Evolutionary conservation across 192 early-diverging fungal genomes (phyloP).

Genomic region (Coemansia aciculifera): DNA sequence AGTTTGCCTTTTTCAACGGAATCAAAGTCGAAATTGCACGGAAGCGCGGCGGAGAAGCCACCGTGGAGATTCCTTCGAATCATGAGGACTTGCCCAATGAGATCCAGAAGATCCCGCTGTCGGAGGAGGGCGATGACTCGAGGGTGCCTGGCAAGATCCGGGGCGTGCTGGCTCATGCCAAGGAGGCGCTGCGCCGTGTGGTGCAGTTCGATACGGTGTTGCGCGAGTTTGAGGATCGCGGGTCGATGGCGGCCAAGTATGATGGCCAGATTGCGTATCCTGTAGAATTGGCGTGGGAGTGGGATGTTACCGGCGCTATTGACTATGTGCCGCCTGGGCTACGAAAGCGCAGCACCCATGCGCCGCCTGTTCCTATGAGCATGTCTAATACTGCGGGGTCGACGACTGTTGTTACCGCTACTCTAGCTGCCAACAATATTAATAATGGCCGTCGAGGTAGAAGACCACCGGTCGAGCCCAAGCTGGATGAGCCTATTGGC

Average conservation of each 20-base stretch:
- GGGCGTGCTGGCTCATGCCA: slow-evolving; percentile 33
- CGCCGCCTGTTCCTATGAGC: background rate
- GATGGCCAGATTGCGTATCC: slow-evolving; percentile 24
- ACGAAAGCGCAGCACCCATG: background rate
- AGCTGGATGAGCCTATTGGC: background rate
- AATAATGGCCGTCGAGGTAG: background rate
- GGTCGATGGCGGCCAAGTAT: background rate
- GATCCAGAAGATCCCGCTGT: slow-evolving; percentile 45
- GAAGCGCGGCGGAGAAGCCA: slow-evolving; percentile 20
- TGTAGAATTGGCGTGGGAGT: slow-evolving; percentile 28
- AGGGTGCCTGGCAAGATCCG: slow-evolving; percentile 30
- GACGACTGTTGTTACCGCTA: slow-evolving; percentile 18
- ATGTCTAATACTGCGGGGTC: slow-evolving; percentile 15
- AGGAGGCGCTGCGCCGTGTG: slow-evolving; percentile 24
- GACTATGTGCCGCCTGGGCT: slow-evolving; percentile 33
- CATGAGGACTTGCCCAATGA: slow-evolving; percentile 46
- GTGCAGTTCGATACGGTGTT: slow-evolving; percentile 28
- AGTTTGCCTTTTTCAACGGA: slow-evolving; percentile 67
- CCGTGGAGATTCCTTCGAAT: slow-evolving; percentile 53
- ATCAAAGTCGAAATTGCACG: slow-evolving; percentile 54
- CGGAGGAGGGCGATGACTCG: slow-evolving; percentile 6
- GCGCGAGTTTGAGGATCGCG: slow-evolving; percentile 23
- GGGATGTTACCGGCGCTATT: slow-evolving; percentile 7
- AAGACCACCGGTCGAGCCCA: background rate
- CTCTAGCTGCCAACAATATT: background rate